A percentile compares a stretch with the other conserved stretches of the same genome.
Conservation (phyloP, 371 early-diverging fungal genomes). For the Rhizomucor pusillus region DNA sequence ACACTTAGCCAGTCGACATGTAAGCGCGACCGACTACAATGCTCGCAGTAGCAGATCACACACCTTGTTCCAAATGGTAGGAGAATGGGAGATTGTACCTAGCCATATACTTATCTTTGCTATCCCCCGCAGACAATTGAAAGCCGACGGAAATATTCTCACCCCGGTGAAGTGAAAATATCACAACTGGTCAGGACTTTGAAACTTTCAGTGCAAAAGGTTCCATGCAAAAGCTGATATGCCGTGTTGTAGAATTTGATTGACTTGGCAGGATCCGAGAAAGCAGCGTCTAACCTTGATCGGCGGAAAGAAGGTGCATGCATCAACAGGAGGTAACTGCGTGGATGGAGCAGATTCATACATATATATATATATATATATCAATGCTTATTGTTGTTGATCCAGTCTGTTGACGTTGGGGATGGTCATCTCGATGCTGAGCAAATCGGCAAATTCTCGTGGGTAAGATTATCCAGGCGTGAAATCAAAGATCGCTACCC, state of each 20-base stretch:
- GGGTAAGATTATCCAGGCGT: too few species aligned
- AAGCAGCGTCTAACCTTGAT: conserved; percentile 74
- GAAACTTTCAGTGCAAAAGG: conserved; percentile 1
- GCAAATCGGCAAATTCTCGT: conserved; percentile 28
- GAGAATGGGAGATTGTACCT: conserved; percentile 23
- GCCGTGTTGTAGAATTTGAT: conserved; percentile 65
- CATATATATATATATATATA: too few species aligned
- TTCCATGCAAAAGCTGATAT: not conserved
- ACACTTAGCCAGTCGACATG: conserved; percentile 68
- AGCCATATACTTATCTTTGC: not conserved
- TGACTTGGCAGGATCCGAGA: conserved; percentile 98
- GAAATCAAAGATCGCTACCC: too few species aligned
- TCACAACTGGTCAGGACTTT: conserved; percentile 58
- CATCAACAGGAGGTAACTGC: conserved; percentile 80
- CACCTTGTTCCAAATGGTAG: conserved; percentile 89
- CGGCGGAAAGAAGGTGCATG: conserved; percentile 90
- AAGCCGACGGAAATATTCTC: conserved; percentile 26
- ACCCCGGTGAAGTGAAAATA: conserved; percentile 51
- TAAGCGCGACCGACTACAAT: conserved; percentile 90
- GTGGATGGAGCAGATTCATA: not conserved
- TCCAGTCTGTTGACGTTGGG: conserved; percentile 76
- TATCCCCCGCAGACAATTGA: conserved; percentile 28
- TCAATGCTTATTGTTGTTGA: not conserved
- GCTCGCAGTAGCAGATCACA: conserved; percentile 90
- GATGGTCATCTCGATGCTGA: conserved; percentile 85